Percentiles rank a stretch among this genome's conserved stretches.
Evolutionary conservation across 164 flowering plant genomes (phyloP).

Genomic region (Paratinospora sagittata): DNA sequence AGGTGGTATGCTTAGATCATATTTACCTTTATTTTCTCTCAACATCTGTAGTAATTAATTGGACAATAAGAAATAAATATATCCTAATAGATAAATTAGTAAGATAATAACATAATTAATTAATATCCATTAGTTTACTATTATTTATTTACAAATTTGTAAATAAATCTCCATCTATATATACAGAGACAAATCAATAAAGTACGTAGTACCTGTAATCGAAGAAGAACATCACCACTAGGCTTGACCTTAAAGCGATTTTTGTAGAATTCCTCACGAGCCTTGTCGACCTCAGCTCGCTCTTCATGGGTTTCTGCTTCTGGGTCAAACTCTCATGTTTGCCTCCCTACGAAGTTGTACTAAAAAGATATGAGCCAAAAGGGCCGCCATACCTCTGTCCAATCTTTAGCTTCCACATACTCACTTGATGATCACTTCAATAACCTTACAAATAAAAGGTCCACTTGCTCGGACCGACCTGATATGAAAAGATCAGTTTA

Average conservation of each 20-base stretch:
- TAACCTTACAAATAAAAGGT: too few relatives aligned
- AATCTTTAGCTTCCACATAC: slow-evolving; percentile 48
- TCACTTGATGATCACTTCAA: too few relatives aligned
- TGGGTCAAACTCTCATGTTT: slow-evolving; percentile 52
- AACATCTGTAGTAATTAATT: slow-evolving; percentile 3
- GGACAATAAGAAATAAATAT: too few relatives aligned
- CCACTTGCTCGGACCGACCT: too few relatives aligned
- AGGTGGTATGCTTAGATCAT: slow-evolving; percentile 15
- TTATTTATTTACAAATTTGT: too few relatives aligned
- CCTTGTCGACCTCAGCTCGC: slow-evolving; percentile 20
- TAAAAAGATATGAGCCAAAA: slow-evolving; percentile 16
- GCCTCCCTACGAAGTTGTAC: slow-evolving; percentile 34
- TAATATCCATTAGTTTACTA: too few relatives aligned
- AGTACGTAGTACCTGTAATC: slow-evolving; percentile 35
- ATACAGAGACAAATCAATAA: background rate
- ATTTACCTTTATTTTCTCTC: too few relatives aligned
- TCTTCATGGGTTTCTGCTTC: slow-evolving; percentile 37
- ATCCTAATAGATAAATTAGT: too few relatives aligned
- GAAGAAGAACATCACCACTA: slow-evolving; percentile 37
- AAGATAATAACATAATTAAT: too few relatives aligned
- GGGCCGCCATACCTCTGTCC: slow-evolving; percentile 24
- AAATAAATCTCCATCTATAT: too few relatives aligned
- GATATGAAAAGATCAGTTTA: too few relatives aligned
- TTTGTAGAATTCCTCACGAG: slow-evolving; percentile 24
- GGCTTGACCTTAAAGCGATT: slow-evolving; percentile 30